Conservation (phyloP, 75 land plant genomes). For the Ceratopteris richardii region DNA sequence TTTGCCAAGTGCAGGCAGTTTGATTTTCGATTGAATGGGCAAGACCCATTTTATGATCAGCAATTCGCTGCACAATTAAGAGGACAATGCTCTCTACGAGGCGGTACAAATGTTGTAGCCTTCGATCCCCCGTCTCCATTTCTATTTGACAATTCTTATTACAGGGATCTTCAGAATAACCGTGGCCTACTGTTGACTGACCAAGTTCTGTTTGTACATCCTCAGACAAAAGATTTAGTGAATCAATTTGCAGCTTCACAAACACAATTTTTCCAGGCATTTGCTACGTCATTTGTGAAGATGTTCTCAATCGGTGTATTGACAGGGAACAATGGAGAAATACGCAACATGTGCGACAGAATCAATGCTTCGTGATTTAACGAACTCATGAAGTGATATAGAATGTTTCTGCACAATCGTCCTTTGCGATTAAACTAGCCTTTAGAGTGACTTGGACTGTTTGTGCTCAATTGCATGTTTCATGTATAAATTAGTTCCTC, state of each 20-base stretch:
- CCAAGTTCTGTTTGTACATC: slow-evolving; percentile 25
- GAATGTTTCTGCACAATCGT: too few species aligned
- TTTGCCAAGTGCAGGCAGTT: slow-evolving; percentile 64
- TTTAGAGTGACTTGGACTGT: too few species aligned
- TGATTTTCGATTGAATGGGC: slow-evolving; percentile 15
- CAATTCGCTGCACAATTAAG: slow-evolving; percentile 4
- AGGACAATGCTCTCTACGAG: slow-evolving; percentile 13
- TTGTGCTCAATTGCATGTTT: too few species aligned
- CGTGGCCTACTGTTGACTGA: slow-evolving; percentile 27
- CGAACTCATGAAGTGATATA: too few species aligned
- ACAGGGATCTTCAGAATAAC: slow-evolving; percentile 14
- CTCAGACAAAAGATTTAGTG: slow-evolving; percentile 25
- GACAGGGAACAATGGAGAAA: slow-evolving; percentile 28
- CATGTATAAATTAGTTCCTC: too few species aligned
- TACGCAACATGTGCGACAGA: slow-evolving; percentile 7
- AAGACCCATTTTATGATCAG: slow-evolving; percentile 27
- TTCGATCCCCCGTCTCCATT: slow-evolving; percentile 32
- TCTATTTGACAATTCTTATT: slow-evolving; percentile 40
- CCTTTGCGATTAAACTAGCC: too few species aligned
- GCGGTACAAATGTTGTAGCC: slow-evolving; percentile 8
- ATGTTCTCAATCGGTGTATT: slow-evolving; percentile 17
- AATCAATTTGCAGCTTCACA: slow-evolving; percentile 10
- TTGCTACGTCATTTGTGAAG: slow-evolving; percentile 18
- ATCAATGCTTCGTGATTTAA: neutral
- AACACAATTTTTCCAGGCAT: slow-evolving; percentile 12